Conservation (phyloP, 345 rosid species). For the Pistacia atlantica region DNA sequence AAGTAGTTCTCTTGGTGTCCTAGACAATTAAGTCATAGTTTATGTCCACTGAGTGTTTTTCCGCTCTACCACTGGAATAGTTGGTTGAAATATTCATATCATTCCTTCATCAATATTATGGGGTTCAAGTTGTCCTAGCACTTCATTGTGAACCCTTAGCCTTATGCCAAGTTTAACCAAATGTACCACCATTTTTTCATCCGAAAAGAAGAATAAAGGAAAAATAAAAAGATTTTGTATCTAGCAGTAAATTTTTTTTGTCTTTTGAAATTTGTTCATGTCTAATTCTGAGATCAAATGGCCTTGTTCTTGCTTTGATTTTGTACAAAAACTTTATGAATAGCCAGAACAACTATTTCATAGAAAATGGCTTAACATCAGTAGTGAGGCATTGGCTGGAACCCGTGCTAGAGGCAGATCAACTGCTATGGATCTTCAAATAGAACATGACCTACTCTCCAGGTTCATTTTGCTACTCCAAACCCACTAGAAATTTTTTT, state of each 20-base stretch:
- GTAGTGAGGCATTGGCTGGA: conserved; percentile 90
- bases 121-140: background rate
- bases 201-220: background rate
- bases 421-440: conserved; percentile 58
- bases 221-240: background rate
- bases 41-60: background rate
- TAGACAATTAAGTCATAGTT: background rate
- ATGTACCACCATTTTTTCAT: background rate
- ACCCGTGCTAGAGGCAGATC: conserved; percentile 86
- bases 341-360: conserved; percentile 97
- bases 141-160: background rate
- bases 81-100: background rate
- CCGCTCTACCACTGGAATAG: background rate
- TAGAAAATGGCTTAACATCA: conserved; percentile 61
- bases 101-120: background rate
- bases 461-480: conserved; percentile 42
- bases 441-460: conserved; percentile 76
- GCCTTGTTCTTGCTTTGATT: conserved; percentile 42
- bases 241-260: background rate
- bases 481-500: background rate
- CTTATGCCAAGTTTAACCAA: background rate
- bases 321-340: conserved; percentile 50
- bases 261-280: background rate
- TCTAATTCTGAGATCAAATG: conserved; percentile 12
- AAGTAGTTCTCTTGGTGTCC: background rate